Percentiles rank a stretch among this genome's conserved stretches.
Evolutionary conservation across 192 early-diverging fungal species (phyloP).

Genomic region (Coemansia sp.): DNA sequence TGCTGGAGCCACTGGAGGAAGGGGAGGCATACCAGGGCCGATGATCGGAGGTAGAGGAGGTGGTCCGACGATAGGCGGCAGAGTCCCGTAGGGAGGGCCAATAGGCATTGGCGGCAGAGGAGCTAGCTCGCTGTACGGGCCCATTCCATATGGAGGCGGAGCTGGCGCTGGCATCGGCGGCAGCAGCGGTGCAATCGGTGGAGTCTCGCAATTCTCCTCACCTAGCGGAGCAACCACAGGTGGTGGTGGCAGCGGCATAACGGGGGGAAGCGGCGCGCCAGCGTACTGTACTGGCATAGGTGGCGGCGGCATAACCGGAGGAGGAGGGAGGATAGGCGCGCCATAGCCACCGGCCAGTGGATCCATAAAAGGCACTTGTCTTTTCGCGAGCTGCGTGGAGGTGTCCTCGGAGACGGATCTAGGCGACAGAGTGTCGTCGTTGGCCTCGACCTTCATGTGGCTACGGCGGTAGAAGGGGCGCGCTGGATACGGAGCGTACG

Average conservation of each 20-base stretch:
- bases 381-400: neutral
- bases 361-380: constrained; percentile 1
- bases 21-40: constrained; percentile 10
- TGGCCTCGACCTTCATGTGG: neutral
- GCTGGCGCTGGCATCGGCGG: constrained; percentile 17
- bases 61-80: constrained; percentile 14
- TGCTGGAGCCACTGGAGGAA: constrained; percentile 7
- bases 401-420: constrained; percentile 23
- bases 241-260: constrained; percentile 7
- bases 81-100: constrained; percentile 6
- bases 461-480: constrained; percentile 25
- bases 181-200: constrained; percentile 10
- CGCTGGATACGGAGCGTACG: constrained; percentile 11
- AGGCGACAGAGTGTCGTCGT: constrained; percentile 10
- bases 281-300: constrained; percentile 19
- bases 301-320: constrained; percentile 1
- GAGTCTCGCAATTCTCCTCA: constrained; percentile 35
- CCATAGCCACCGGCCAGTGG: constrained; percentile 5
- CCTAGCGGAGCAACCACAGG: constrained; percentile 11
- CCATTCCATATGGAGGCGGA: constrained; percentile 12
- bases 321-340: constrained; percentile 1
- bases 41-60: constrained; percentile 20
- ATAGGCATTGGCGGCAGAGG: constrained; percentile 12
- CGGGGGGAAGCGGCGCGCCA: constrained; percentile 6
- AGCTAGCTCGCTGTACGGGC: constrained; percentile 17